Conservation (phyloP, 768 basidiomycete genomes). For the Phlebiopsis flavidoalba region DNA sequence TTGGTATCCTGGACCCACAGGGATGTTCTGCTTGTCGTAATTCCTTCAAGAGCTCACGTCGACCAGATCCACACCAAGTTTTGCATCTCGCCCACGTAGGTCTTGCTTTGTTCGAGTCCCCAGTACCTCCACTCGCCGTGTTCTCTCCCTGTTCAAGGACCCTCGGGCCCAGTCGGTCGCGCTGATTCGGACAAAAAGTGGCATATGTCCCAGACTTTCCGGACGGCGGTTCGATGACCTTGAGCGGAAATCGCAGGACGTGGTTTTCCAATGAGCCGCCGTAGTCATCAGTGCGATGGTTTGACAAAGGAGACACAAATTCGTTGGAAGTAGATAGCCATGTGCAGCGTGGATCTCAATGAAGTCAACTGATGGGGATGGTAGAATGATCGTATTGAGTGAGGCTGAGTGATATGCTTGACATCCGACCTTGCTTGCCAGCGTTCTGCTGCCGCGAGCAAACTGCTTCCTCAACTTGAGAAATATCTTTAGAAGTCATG, state of each 20-base stretch:
- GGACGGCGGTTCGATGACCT: slow-evolving; percentile 47
- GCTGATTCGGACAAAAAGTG: slow-evolving; percentile 62
- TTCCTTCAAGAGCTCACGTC: slow-evolving; percentile 63
- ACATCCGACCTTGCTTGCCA: slow-evolving; percentile 62
- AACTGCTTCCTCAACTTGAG: slow-evolving; percentile 59
- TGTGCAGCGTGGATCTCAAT: slow-evolving; percentile 74
- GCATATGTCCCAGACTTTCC: slow-evolving; percentile 61
- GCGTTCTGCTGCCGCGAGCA: slow-evolving; percentile 44
- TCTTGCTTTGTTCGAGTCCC: slow-evolving; percentile 74
- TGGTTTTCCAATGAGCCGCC: slow-evolving; percentile 75
- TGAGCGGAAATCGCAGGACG: slow-evolving; percentile 53
- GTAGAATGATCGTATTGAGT: not conserved
- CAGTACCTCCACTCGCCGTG: slow-evolving; percentile 60
- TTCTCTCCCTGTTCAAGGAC: slow-evolving; percentile 46
- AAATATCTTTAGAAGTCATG: slow-evolving; percentile 51
- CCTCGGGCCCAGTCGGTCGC: slow-evolving; percentile 52
- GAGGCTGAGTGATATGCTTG: slow-evolving; percentile 14
- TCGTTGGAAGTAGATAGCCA: slow-evolving; percentile 60
- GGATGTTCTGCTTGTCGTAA: slow-evolving; percentile 55
- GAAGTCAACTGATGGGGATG: slow-evolving; percentile 45
- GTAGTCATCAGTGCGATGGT: slow-evolving; percentile 63
- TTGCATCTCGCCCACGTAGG: slow-evolving; percentile 50
- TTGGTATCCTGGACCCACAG: slow-evolving; percentile 55
- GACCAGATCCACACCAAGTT: slow-evolving; percentile 71
- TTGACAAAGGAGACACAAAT: slow-evolving; percentile 74